Evolutionary conservation across 2,329 filamentous ascomycete genomes (phyloP).

Genomic region (Exophiala alcalophila): DNA sequence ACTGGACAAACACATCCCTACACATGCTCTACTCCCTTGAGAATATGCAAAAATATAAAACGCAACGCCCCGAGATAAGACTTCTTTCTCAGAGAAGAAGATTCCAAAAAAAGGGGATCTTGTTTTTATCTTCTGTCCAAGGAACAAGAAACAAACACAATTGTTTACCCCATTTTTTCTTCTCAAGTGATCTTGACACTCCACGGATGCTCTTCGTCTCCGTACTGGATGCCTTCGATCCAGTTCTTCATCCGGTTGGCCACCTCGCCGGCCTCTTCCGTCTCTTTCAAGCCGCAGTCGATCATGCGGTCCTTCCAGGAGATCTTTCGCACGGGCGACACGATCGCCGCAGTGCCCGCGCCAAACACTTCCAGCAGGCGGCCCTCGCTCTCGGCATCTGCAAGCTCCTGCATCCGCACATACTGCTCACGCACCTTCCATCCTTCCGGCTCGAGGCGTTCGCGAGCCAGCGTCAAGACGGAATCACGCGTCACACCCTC

Average conservation of each 20-base stretch:
- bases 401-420: constrained; percentile 83
- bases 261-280: constrained; percentile 83
- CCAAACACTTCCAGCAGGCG: constrained; percentile 91
- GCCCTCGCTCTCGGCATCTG: constrained; percentile 77
- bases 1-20: too few relatives aligned
- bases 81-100: too few relatives aligned
- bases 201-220: constrained; percentile 88
- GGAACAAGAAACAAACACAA: too few relatives aligned
- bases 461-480: constrained; percentile 77
- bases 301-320: constrained; percentile 81
- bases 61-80: too few relatives aligned
- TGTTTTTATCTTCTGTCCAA: too few relatives aligned
- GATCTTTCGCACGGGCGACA: constrained; percentile 84
- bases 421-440: constrained; percentile 89
- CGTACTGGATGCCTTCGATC: constrained; percentile 95
- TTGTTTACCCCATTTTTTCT: too few relatives aligned
- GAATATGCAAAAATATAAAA: too few relatives aligned
- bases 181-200: constrained; percentile 47
- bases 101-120: too few relatives aligned
- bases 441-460: constrained; percentile 77
- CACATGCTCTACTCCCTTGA: too few relatives aligned
- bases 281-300: constrained; percentile 74
- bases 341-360: constrained; percentile 87
- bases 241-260: constrained; percentile 87
- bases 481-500: constrained; percentile 94